Base-by-base conservation (phyloP, 805 yeast species). In the Myxozyma mucilagina region DNA sequence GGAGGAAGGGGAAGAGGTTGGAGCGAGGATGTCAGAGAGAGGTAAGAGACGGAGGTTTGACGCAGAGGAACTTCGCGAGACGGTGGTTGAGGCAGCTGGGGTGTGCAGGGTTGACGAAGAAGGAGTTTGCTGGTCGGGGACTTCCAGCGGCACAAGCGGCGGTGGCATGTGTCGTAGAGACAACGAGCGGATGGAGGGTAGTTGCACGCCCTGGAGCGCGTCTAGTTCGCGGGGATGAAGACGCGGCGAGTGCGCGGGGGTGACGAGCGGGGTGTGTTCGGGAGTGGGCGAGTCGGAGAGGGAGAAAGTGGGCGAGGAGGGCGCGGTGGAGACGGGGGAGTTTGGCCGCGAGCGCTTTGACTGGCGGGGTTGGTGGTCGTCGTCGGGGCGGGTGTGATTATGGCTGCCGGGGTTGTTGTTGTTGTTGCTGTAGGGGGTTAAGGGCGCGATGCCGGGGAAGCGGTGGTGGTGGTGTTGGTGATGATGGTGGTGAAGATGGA, bases 201-300 rank as follows among this genome's bases (percentile, higher is more conserved):
- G 68, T 60, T 74, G 77, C 11, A 74, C 68, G 36, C 71, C 73
- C 20, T 66, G 69, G 18, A 67, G 59, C 13, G 72, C 72, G 16
- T 66, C 71, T 41, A 72, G 66, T 43, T 71, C 76, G 5, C 75
- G 70, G n/a, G 81, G 74, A 14, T 70, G 75, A 36, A 78, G 67
- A 6, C 79, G 70, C 32, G 81, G 81, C 32, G 80, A 77, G 61
- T 76, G 81, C 2, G 78, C 78, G 7, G 81, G 81, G 13, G 81
- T 78, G 39, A 70, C 76, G 56, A 78, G 69, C 24, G 81, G 81
- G 9, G 81, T 78, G 64, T 75, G 74, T 48, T 75, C 66, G 18
- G 61, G 58, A 16, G 53, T 48, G 16, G 67, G 60, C 24, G 64
- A 63, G 29, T 54, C 52, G 11, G 67, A 55, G 24, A 64, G 53